phyloP scores from a whole-genome alignment of 371 early-diverging fungal genomes.

The Saksenaea vasiformis region DNA sequence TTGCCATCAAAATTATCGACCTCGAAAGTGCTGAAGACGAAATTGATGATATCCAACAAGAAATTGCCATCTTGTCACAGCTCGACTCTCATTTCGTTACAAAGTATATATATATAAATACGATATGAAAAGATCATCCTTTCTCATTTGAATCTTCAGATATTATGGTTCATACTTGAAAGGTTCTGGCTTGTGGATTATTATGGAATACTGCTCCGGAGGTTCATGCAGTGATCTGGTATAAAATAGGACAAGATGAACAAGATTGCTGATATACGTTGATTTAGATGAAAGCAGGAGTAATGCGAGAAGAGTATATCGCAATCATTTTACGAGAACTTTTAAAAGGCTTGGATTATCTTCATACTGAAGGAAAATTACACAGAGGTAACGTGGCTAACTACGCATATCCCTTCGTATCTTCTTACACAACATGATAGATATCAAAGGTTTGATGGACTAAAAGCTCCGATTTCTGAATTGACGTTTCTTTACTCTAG shows the following conservation, averaged over 20 bases:
- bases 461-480: not conserved
- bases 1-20: conserved; percentile 94
- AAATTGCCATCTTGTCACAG: conserved; percentile 95
- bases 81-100: conserved; percentile 90
- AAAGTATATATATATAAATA: conserved; percentile 56
- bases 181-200: conserved; percentile 88
- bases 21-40: conserved; percentile 95
- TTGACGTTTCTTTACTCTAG: conserved; percentile 30
- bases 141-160: conserved; percentile 31
- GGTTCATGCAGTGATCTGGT: conserved; percentile 92
- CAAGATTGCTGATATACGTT: not conserved
- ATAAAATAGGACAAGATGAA: conserved; percentile 10
- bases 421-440: conserved; percentile 32
- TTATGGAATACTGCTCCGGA: conserved; percentile 93
- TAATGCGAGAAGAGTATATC: conserved; percentile 86
- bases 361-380: conserved; percentile 92
- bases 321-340: conserved; percentile 92
- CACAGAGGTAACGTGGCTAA: conserved; percentile 73
- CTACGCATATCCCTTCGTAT: not conserved
- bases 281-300: conserved; percentile 76
- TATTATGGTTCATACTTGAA: conserved; percentile 83
- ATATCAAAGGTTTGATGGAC: conserved; percentile 70
- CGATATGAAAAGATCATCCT: conserved; percentile 1
- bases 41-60: conserved; percentile 97
- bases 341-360: conserved; percentile 90